Conservation (phyloP, 345 rosid genomes). For the Citrus australasica region DNA sequence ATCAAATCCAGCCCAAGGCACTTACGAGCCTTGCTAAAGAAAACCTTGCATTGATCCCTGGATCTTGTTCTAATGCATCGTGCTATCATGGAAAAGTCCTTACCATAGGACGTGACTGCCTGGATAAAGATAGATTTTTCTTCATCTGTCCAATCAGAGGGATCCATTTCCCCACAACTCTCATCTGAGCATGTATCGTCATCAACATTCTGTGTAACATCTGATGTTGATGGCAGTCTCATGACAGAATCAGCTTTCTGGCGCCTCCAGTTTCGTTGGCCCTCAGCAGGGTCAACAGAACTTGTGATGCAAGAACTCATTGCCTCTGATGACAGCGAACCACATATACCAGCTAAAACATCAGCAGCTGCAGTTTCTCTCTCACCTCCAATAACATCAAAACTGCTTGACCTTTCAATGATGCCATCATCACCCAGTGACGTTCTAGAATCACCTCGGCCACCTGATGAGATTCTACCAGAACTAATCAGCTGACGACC, state of each 20-base stretch:
- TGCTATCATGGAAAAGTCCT: slow-evolving; percentile 77
- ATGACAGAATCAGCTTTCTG: slow-evolving; percentile 40
- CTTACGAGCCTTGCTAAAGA: slow-evolving; percentile 89
- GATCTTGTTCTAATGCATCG: slow-evolving; percentile 65
- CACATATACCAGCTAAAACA: slow-evolving; percentile 74
- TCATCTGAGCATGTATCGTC: slow-evolving; percentile 91
- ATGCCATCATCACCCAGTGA: slow-evolving; percentile 40
- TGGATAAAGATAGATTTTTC: slow-evolving; percentile 72
- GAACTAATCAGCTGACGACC: slow-evolving; percentile 31
- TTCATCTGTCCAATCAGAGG: slow-evolving; percentile 87
- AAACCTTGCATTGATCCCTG: slow-evolving; percentile 81
- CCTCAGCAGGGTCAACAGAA: slow-evolving; percentile 54
- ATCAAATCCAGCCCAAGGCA: slow-evolving; percentile 81
- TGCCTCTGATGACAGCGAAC: slow-evolving; percentile 80
- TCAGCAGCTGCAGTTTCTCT: slow-evolving; percentile 81
- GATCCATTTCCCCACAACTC: slow-evolving; percentile 85
- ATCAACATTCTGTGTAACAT: slow-evolving; percentile 56
- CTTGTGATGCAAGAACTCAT: slow-evolving; percentile 80
- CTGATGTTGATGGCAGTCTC: slow-evolving; percentile 49
- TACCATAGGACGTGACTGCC: slow-evolving; percentile 75
- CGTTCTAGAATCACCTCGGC: slow-evolving; percentile 39
- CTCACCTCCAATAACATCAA: slow-evolving; percentile 46
- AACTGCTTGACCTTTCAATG: slow-evolving; percentile 45
- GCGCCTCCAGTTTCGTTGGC: slow-evolving; percentile 39
- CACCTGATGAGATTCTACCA: slow-evolving; percentile 41